These are phyloP conservation scores for Talaromyces sp. DNA, from an alignment of 2,329 filamentous ascomycete genomes.

Conservation along the genomic window DNA sequence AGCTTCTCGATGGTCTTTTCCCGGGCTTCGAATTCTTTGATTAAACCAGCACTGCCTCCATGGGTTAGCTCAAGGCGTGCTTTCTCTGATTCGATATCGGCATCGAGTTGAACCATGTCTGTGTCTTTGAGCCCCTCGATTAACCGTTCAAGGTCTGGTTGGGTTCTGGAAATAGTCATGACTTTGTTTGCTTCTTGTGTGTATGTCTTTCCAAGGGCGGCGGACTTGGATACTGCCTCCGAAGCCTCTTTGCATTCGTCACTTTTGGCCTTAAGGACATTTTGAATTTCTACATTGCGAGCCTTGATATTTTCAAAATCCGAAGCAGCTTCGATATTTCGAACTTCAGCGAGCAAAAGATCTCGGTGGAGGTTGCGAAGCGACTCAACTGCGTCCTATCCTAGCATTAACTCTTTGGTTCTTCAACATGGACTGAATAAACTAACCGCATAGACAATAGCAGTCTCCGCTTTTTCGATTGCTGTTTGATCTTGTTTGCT, in stretches of 20 bases:
- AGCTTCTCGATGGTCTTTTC: slow-evolving; percentile 64
- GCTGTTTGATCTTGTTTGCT: slow-evolving; percentile 52
- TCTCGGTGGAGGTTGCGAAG: slow-evolving; percentile 60
- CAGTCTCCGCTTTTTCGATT: slow-evolving; percentile 52
- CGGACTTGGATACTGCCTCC: slow-evolving; percentile 19
- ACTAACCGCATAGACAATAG: slow-evolving; percentile 53
- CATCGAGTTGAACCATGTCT: slow-evolving; percentile 60
- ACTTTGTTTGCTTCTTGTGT: slow-evolving; percentile 15
- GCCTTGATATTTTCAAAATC: slow-evolving; percentile 66
- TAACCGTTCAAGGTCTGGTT: slow-evolving; percentile 27
- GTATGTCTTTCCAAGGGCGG: slow-evolving; percentile 11
- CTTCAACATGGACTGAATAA: neutral
- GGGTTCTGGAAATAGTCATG: slow-evolving; percentile 7
- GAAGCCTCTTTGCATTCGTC: slow-evolving; percentile 34
- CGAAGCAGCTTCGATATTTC: slow-evolving; percentile 73
- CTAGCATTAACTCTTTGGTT: neutral
- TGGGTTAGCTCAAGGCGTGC: slow-evolving; percentile 76
- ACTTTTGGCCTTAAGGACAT: slow-evolving; percentile 38
- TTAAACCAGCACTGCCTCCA: slow-evolving; percentile 67
- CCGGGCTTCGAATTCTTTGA: slow-evolving; percentile 72
- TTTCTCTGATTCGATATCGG: slow-evolving; percentile 68
- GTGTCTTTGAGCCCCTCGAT: slow-evolving; percentile 45
- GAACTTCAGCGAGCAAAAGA: slow-evolving; percentile 64
- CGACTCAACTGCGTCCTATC: slow-evolving; percentile 53
- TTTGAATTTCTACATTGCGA: slow-evolving; percentile 58